phyloP scores from a whole-genome alignment of 2,329 filamentous ascomycete species.

The Colletotrichum lentis region DNA sequence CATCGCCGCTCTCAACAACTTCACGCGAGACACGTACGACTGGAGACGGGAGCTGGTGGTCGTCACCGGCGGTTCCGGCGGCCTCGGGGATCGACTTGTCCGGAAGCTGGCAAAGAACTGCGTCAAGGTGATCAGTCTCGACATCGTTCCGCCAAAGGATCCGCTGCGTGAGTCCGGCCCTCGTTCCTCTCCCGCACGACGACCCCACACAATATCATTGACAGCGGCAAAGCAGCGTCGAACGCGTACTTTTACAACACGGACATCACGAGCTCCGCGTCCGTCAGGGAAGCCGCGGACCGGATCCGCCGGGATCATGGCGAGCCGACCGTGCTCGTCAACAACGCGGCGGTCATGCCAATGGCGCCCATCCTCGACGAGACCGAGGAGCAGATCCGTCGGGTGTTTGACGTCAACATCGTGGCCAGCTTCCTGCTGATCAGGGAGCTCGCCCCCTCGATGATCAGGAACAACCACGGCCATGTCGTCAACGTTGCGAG shows the following conservation, averaged over 20 bases:
- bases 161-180: constrained; percentile 9
- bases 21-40: constrained; percentile 27
- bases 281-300: constrained; percentile 52
- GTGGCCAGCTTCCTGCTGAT: constrained; percentile 56
- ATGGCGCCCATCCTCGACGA: constrained; percentile 50
- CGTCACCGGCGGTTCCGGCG: constrained; percentile 30
- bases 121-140: constrained; percentile 30
- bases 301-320: constrained; percentile 52
- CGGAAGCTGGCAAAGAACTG: constrained; percentile 32
- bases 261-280: constrained; percentile 20
- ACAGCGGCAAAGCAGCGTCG: background rate
- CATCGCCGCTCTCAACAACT: constrained; percentile 24
- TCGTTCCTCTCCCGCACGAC: too few relatives aligned
- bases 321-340: constrained; percentile 48
- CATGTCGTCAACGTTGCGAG: constrained; percentile 63
- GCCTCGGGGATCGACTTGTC: constrained; percentile 21
- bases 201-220: background rate
- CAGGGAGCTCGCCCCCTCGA: constrained; percentile 57
- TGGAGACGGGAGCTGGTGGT: constrained; percentile 47
- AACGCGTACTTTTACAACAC: constrained; percentile 30
- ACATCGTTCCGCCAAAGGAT: constrained; percentile 15
- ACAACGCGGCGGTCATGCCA: constrained; percentile 51
- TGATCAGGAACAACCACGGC: constrained; percentile 58
- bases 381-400: constrained; percentile 50
- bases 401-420: constrained; percentile 59